A percentile compares a stretch with the other conserved stretches of the same genome.
These are phyloP conservation scores for Fusarium robinianum DNA, from an alignment of 2,329 filamentous ascomycete genomes.

Conservation along the genomic window DNA sequence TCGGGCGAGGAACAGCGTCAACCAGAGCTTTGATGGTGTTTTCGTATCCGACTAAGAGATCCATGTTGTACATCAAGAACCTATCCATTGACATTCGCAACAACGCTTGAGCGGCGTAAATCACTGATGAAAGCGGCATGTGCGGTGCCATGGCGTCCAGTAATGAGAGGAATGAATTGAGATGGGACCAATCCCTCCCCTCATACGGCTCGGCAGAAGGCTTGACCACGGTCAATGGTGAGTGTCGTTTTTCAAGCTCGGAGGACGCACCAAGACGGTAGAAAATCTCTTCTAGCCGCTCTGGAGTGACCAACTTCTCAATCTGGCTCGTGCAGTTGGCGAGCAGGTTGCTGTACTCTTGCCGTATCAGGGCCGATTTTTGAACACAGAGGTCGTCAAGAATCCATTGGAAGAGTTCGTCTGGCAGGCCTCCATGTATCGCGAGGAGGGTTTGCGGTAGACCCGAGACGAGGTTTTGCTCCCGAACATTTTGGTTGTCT, in stretches of 20 bases:
- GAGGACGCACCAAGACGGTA: conserved; percentile 59
- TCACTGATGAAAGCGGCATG: conserved; percentile 42
- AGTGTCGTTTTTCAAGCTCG: conserved; percentile 45
- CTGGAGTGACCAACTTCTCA: conserved; percentile 49
- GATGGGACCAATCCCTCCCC: conserved; percentile 51
- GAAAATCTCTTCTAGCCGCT: conserved; percentile 59
- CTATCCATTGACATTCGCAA: conserved; percentile 61
- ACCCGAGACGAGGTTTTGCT: conserved; percentile 65
- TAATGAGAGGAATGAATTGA: conserved; percentile 51
- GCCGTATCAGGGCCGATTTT: conserved; percentile 57
- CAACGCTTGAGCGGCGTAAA: conserved; percentile 52
- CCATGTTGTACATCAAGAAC: conserved; percentile 50
- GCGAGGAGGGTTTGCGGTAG: conserved; percentile 57
- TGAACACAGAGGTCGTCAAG: conserved; percentile 63
- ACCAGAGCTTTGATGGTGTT: conserved; percentile 51
- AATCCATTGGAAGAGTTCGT: conserved; percentile 70
- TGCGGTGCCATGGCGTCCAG: conserved; percentile 45
- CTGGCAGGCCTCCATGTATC: conserved; percentile 52
- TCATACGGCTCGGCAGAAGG: conserved; percentile 36
- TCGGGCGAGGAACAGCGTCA: conserved; percentile 43
- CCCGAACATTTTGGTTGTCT: conserved; percentile 49
- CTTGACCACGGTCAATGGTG: conserved; percentile 30
- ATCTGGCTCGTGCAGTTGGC: conserved; percentile 51
- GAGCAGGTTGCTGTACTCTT: conserved; percentile 64
- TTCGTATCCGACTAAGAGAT: conserved; percentile 48